phyloP scores from a whole-genome alignment of 2,329 filamentous ascomycete species.

The Chalara sp. region DNA sequence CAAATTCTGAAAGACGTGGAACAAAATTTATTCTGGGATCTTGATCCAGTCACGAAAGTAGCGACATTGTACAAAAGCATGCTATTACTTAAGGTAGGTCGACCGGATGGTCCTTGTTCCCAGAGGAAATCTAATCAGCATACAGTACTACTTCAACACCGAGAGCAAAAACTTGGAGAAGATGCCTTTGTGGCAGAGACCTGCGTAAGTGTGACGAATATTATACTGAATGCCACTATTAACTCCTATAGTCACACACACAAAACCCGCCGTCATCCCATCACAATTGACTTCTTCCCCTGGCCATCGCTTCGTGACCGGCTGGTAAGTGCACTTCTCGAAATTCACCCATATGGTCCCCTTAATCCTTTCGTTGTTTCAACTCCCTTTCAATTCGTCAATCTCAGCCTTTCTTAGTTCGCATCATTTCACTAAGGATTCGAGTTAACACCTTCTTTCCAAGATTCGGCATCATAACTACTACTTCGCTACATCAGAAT shows the following conservation, averaged over 20 bases:
- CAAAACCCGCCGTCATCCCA: slow-evolving; percentile 10
- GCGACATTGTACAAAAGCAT: slow-evolving; percentile 14
- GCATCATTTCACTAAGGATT: no score
- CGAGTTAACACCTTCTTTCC: no score
- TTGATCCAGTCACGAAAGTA: slow-evolving; percentile 14
- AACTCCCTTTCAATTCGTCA: no score
- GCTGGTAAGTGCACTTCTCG: slow-evolving; percentile 1
- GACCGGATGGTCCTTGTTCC: neutral
- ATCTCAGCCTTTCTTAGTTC: no score
- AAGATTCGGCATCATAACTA: slow-evolving; percentile 2
- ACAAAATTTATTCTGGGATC: slow-evolving; percentile 10
- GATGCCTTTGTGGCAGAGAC: slow-evolving; percentile 14
- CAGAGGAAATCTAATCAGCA: neutral
- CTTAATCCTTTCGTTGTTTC: no score
- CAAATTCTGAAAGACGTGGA: slow-evolving; percentile 13
- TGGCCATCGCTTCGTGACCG: slow-evolving; percentile 14
- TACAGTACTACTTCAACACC: slow-evolving; percentile 13
- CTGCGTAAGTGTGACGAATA: slow-evolving; percentile 6
- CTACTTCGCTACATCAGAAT: slow-evolving; percentile 10
- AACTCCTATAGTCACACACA: slow-evolving; percentile 6
- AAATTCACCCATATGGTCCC: no score
- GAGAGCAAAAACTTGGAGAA: slow-evolving; percentile 8
- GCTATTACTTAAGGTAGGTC: slow-evolving; percentile 11
- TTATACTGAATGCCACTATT: neutral
- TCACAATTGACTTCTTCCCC: slow-evolving; percentile 14